Evolutionary conservation across 768 basidiomycete species (phyloP).

Genomic region (Royoungia palumana): DNA sequence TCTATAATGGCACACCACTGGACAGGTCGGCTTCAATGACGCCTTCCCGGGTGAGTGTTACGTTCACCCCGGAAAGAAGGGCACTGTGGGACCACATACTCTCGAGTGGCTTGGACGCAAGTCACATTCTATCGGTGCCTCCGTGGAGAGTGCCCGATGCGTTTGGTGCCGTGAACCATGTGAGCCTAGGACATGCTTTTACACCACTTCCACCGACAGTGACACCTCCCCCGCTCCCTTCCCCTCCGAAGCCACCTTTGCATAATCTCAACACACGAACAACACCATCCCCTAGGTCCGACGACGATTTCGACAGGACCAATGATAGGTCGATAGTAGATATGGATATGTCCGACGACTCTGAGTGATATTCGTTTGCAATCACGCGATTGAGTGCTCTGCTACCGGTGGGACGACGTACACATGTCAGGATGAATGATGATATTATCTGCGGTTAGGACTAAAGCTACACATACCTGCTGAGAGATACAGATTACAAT

Average conservation of each 20-base stretch:
- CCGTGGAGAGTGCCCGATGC: constrained; percentile 26
- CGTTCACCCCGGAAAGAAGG: constrained; percentile 36
- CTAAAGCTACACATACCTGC: constrained; percentile 30
- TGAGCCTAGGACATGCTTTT: not conserved
- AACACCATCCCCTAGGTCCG: not conserved
- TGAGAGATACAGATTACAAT: constrained; percentile 21
- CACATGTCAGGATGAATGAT: not conserved
- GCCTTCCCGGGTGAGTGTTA: constrained; percentile 27
- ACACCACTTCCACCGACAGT: constrained; percentile 33
- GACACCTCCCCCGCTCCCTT: constrained; percentile 34
- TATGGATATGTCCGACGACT: constrained; percentile 29
- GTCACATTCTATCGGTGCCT: not conserved
- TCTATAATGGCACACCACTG: constrained; percentile 44
- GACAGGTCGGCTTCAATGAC: constrained; percentile 21
- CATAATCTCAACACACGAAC: not conserved
- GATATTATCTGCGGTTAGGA: constrained; percentile 1
- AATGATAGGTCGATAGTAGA: constrained; percentile 15
- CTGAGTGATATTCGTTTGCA: constrained; percentile 14
- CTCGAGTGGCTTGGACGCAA: constrained; percentile 7
- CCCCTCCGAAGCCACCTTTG: constrained; percentile 10
- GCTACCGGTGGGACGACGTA: too few species aligned
- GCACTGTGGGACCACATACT: constrained; percentile 41
- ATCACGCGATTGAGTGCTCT: not conserved
- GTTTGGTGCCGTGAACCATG: constrained; percentile 8
- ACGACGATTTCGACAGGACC: not conserved